Evolutionary conservation across 176 grass and related monocot species (phyloP), one percentile per base, ranked within the genome.

Genomic region (Eragrostis nindensis): DNA sequence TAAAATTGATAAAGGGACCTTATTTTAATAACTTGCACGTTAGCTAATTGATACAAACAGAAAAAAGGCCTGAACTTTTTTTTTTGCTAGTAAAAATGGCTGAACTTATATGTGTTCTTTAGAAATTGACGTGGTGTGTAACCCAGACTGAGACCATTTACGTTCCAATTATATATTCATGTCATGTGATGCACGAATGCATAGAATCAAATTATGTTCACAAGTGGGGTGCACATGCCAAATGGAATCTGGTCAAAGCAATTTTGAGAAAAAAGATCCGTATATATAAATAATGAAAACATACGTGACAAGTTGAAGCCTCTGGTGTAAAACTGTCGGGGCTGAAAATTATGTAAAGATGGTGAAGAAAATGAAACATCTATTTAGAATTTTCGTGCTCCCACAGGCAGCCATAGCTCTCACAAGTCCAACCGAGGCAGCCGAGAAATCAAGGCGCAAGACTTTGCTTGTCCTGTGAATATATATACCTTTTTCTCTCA

Each of bases 141-240:
- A 60, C 39, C 4, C 4, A 26, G 17, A 61, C 38, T 15, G 43
- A 36, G 32, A 18, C 11, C 55, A 61, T 8, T 62, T 62, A 76
- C 12, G 3, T 62, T 62, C 56, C 40, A 76, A 62, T n/a, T 40
- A 62, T 76, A n/a, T n/a, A n/a, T n/a, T 19, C 39, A 45, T 45
- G 40, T 46, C 56, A 76, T 25, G 74, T 76, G 74, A 76, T 62
- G 74, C 74, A 76, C 40, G 40, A 62, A 61, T 45, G n/a, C 55
- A 61, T 76, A 26, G 25, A 72, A 36, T 53, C 16, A 73, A 53
- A 73, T 29, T 49, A 29, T 19, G 45, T 30, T 71, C 12, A 49
- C 68, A 71, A 26, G 44, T 30, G 60, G 26, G 11, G 3, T 5
- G 26, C 15, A 29, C 17, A 50, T 49, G 17, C 15, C 21, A 0